Evolutionary conservation across 202 grass and related monocot species (phyloP).

Genomic region (Setaria viridis): DNA sequence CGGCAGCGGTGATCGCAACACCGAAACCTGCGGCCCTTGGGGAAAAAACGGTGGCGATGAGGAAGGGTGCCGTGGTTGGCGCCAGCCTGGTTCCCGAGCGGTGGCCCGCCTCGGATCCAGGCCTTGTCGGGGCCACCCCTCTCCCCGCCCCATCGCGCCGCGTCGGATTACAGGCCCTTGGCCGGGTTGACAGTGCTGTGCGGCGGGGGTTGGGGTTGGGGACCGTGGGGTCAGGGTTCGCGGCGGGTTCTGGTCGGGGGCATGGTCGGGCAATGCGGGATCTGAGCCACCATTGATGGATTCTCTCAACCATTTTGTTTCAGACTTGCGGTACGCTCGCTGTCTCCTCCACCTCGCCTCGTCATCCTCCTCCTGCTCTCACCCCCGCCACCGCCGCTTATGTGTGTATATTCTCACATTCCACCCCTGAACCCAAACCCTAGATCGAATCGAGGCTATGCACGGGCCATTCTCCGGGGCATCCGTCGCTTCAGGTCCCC

Average conservation of each 20-base stretch:
- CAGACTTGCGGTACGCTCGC: neutral
- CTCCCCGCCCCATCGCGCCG: neutral
- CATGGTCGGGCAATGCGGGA: neutral
- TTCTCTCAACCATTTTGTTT: neutral
- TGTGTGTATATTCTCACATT: neutral
- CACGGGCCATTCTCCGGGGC: neutral
- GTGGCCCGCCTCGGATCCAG: conserved; percentile 1
- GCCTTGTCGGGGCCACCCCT: conserved; percentile 25
- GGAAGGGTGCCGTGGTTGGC: conserved; percentile 31
- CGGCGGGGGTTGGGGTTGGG: conserved; percentile 19
- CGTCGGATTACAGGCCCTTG: conserved; percentile 7
- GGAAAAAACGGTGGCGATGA: conserved; percentile 28
- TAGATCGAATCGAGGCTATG: neutral
- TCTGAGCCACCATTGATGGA: conserved; percentile 46
- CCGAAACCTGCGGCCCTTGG: neutral
- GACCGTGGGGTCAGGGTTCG: neutral
- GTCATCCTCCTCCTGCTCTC: neutral
- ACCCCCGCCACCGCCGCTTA: neutral
- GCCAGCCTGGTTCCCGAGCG: neutral
- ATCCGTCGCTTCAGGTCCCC: neutral
- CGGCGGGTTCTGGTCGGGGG: neutral
- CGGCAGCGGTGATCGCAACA: conserved; percentile 33
- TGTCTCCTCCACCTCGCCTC: neutral
- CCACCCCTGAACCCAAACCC: neutral
- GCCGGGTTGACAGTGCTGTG: neutral